A percentile compares a stretch with the other conserved stretches of the same genome.
phyloP scores from a whole-genome alignment of 2,329 filamentous ascomycete species.

The Capronia coronata region DNA sequence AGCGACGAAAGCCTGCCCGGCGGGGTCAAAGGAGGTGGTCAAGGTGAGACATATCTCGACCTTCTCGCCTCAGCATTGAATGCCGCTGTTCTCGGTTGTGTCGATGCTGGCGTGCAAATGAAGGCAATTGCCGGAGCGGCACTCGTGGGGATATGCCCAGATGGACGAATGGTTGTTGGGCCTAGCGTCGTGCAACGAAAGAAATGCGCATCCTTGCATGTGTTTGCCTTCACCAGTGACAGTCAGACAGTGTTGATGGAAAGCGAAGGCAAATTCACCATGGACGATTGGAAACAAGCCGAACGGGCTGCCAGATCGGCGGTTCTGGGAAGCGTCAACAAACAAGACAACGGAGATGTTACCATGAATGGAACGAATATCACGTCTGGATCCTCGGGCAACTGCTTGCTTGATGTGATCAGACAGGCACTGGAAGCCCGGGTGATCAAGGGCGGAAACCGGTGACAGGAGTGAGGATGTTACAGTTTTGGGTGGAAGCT shows the following conservation, averaged over 20 bases:
- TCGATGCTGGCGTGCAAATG: conserved; percentile 77
- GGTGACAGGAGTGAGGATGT: conserved; percentile 21
- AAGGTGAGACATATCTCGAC: conserved; percentile 54
- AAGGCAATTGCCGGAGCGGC: conserved; percentile 63
- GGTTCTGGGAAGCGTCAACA: conserved; percentile 46
- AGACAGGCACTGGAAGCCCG: conserved; percentile 24
- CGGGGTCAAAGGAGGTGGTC: conserved; percentile 26
- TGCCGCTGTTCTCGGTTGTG: conserved; percentile 66
- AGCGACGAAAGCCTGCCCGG: conserved; percentile 30
- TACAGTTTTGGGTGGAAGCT: conserved; percentile 20
- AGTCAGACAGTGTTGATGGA: conserved; percentile 69
- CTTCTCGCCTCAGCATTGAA: conserved; percentile 78
- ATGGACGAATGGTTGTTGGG: conserved; percentile 46
- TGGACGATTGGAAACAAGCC: conserved; percentile 67
- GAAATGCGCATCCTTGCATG: conserved; percentile 65
- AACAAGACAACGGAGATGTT: conserved; percentile 23
- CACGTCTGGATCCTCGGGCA: conserved; percentile 10
- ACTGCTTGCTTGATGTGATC: conserved; percentile 19
- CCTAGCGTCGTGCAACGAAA: conserved; percentile 59
- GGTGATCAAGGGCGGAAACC: conserved; percentile 25
- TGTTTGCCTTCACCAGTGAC: conserved; percentile 71
- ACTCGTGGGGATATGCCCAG: conserved; percentile 52
- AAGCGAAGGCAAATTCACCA: conserved; percentile 71
- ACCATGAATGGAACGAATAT: conserved; percentile 15
- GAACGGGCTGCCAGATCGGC: conserved; percentile 58